phyloP scores from a whole-genome alignment of 169 alveolate genomes.

The Cryptosporidium canis region DNA sequence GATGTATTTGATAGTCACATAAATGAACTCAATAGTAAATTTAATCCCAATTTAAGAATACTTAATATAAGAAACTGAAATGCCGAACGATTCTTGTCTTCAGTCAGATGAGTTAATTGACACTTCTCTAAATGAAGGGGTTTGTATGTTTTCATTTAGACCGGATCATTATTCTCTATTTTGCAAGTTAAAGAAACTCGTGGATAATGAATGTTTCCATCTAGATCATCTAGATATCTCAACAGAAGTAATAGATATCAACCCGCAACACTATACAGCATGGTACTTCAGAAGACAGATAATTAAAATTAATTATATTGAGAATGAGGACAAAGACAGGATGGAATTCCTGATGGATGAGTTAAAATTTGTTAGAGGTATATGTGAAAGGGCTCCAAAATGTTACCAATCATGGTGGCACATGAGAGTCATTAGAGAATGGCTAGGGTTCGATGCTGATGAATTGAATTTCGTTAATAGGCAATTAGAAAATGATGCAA shows the following conservation, averaged over 20 bases:
- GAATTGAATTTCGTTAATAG: slow-evolving; percentile 10
- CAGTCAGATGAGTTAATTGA: neutral
- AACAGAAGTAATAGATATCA: slow-evolving; percentile 31
- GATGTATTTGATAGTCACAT: neutral
- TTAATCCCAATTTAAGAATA: neutral
- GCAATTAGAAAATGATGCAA: slow-evolving; percentile 12
- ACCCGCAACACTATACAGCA: slow-evolving; percentile 64
- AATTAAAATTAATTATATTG: neutral
- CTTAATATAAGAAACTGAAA: neutral
- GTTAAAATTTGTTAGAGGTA: slow-evolving; percentile 2
- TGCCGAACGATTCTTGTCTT: neutral
- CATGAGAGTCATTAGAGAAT: slow-evolving; percentile 32
- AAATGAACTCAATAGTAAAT: neutral
- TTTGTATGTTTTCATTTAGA: slow-evolving; percentile 18
- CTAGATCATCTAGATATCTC: slow-evolving; percentile 4
- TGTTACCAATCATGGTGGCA: slow-evolving; percentile 71
- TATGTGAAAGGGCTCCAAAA: slow-evolving; percentile 33
- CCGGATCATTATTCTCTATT: slow-evolving; percentile 18
- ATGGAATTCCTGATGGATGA: slow-evolving; percentile 1
- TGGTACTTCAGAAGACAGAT: slow-evolving; percentile 50
- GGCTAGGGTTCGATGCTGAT: slow-evolving; percentile 50
- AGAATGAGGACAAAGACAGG: neutral
- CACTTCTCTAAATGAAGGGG: slow-evolving; percentile 11
- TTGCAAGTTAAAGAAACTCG: neutral
- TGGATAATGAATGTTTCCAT: slow-evolving; percentile 12